A percentile compares a stretch with the other conserved stretches of the same genome.
Evolutionary conservation across 208 protist species (phyloP).

Genomic region (Leptomonas seymouri): DNA sequence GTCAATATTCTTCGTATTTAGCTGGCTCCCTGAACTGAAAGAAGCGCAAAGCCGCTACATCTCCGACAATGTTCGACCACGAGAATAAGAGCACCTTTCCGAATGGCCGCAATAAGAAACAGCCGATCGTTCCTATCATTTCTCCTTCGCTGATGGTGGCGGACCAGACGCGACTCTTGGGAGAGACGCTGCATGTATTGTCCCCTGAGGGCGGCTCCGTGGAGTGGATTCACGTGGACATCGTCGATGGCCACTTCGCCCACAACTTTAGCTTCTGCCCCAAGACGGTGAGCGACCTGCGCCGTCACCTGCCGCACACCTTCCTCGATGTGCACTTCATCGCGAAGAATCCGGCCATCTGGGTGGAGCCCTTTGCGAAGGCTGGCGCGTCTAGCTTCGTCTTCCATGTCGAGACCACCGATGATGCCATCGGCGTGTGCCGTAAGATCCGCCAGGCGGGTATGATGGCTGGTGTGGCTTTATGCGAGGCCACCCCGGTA

Average conservation of each 20-base stretch:
- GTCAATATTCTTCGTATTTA: neutral
- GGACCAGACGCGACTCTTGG: constrained; percentile 81
- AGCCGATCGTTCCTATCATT: constrained; percentile 61
- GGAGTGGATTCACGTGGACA: constrained; percentile 97
- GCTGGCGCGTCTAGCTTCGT: constrained; percentile 90
- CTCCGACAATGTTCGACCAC: constrained; percentile 24
- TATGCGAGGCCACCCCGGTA: constrained; percentile 93
- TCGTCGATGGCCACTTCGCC: constrained; percentile 98
- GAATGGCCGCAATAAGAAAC: constrained; percentile 41
- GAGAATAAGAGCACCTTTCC: constrained; percentile 52
- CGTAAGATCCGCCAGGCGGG: constrained; percentile 64
- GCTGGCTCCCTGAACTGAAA: neutral
- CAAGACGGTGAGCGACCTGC: constrained; percentile 90
- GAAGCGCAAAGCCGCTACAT: neutral
- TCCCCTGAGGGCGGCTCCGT: constrained; percentile 54
- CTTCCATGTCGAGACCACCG: constrained; percentile 93
- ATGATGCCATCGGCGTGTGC: constrained; percentile 53
- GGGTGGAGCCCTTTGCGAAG: constrained; percentile 79
- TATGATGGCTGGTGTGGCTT: constrained; percentile 92
- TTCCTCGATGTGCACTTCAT: constrained; percentile 97
- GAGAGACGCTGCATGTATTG: constrained; percentile 87
- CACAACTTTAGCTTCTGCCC: constrained; percentile 96
- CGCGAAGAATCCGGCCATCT: constrained; percentile 90
- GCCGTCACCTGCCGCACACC: constrained; percentile 73
- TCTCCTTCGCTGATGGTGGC: constrained; percentile 91